Percentiles rank a stretch among this genome's conserved stretches.
Conservation (phyloP, 2,329 filamentous ascomycete genomes). For the Aaosphaeria arxii region DNA sequence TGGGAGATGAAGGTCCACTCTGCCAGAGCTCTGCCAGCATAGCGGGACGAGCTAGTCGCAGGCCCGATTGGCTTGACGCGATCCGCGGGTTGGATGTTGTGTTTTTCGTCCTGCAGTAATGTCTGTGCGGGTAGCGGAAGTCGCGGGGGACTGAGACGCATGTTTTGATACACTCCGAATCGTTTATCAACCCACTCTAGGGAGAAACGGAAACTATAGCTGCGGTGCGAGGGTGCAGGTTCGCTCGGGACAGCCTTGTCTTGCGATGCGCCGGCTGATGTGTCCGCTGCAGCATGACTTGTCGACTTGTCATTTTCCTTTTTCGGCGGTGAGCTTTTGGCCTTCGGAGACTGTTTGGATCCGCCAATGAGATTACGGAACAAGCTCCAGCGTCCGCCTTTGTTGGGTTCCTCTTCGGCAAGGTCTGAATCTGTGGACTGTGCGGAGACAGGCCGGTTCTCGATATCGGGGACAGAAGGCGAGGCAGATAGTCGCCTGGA, state of each 20-base stretch:
- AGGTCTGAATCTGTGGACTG: slow-evolving; percentile 33
- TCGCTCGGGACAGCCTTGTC: slow-evolving; percentile 16
- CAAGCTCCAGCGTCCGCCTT: slow-evolving; percentile 59
- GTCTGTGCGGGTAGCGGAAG: slow-evolving; percentile 69
- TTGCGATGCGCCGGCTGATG: background rate
- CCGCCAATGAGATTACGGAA: slow-evolving; percentile 60
- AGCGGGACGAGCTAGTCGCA: slow-evolving; percentile 47
- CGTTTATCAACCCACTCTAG: slow-evolving; percentile 62
- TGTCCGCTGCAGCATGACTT: background rate
- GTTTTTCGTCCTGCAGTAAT: slow-evolving; percentile 49
- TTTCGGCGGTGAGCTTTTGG: slow-evolving; percentile 25
- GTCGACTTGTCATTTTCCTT: slow-evolving; percentile 13
- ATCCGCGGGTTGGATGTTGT: slow-evolving; percentile 22
- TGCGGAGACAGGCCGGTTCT: slow-evolving; percentile 26
- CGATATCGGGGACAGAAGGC: slow-evolving; percentile 17
- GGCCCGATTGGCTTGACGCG: slow-evolving; percentile 35
- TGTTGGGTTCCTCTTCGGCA: slow-evolving; percentile 37
- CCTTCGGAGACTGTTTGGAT: slow-evolving; percentile 40
- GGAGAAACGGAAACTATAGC: slow-evolving; percentile 71
- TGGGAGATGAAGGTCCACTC: slow-evolving; percentile 75
- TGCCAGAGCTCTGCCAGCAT: slow-evolving; percentile 70
- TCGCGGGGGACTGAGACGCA: slow-evolving; percentile 64
- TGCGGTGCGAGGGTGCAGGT: slow-evolving; percentile 52
- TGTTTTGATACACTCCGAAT: slow-evolving; percentile 57
- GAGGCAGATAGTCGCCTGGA: slow-evolving; percentile 29